A percentile compares a stretch with the other conserved stretches of the same genome.
Evolutionary conservation across 139 green algal species (phyloP).

Genomic region (Micromonas commoda): DNA sequence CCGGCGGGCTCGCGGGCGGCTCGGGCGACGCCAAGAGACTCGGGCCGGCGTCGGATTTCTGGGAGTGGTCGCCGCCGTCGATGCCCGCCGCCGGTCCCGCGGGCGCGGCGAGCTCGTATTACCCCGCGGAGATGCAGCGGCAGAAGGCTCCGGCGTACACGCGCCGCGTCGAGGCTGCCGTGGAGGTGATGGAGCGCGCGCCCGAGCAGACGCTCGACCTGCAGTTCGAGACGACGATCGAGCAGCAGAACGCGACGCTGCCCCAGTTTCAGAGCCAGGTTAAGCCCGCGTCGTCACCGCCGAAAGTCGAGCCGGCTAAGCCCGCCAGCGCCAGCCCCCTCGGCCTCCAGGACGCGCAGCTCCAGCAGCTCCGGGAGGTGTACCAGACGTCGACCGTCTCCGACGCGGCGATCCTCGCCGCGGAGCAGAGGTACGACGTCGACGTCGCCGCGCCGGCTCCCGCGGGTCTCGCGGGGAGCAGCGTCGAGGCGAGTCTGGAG

Average conservation of each 20-base stretch:
- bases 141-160: background rate
- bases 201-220: background rate
- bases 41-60: conserved; percentile 14
- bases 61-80: conserved; percentile 16
- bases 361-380: background rate
- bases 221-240: background rate
- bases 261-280: conserved; percentile 1
- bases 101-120: background rate
- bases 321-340: too few species aligned
- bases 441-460: background rate
- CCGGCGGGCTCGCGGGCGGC: too few species aligned
- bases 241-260: background rate
- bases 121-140: background rate
- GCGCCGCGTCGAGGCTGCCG: background rate
- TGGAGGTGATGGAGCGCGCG: background rate
- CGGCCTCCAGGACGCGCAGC: too few species aligned
- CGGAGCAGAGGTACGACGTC: background rate
- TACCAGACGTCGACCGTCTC: background rate
- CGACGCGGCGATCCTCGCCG: background rate
- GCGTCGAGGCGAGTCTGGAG: background rate
- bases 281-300: too few species aligned
- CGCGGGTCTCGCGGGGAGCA: background rate
- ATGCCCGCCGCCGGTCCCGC: background rate
- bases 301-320: too few species aligned
- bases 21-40: too few species aligned